These are phyloP conservation scores for Phlyctochytrium planicorne DNA, from an alignment of 192 early-diverging fungal species.

Conservation along the genomic window DNA sequence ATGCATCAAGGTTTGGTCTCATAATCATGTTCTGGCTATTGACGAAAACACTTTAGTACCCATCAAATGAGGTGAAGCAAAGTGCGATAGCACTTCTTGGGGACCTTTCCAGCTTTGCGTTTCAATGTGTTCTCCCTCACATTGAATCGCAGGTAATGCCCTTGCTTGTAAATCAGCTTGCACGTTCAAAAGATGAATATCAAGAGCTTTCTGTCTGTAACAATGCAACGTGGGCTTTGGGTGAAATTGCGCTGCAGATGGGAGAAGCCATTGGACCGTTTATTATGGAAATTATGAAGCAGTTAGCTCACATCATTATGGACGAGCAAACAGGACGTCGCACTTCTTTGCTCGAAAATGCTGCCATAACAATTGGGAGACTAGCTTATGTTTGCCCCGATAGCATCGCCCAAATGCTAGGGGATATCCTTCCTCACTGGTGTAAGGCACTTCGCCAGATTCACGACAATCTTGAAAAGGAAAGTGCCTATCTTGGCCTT, in stretches of 20 bases:
- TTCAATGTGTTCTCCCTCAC: conserved; percentile 76
- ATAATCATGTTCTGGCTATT: not conserved
- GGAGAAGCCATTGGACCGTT: conserved; percentile 74
- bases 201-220: conserved; percentile 77
- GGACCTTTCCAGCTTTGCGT: conserved; percentile 92
- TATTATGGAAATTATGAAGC: conserved; percentile 74
- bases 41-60: conserved; percentile 52
- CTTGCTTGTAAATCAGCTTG: conserved; percentile 66
- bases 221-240: conserved; percentile 97
- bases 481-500: conserved; percentile 91
- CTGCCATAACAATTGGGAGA: conserved; percentile 96
- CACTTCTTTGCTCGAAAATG: conserved; percentile 78
- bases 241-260: conserved; percentile 90
- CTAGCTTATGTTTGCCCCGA: conserved; percentile 84
- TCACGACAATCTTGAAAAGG: conserved; percentile 95
- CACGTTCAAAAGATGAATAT: conserved; percentile 10
- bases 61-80: conserved; percentile 80
- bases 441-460: conserved; percentile 73
- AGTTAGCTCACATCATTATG: conserved; percentile 80
- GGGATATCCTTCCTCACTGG: conserved; percentile 82
- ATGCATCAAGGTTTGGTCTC: conserved; percentile 68
- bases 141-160: conserved; percentile 76
- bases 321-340: conserved; percentile 62
- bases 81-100: conserved; percentile 95
- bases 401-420: conserved; percentile 82